Base-by-base conservation (phyloP, 495 filamentous ascomycete species). In the Xylaria castorea region DNA sequence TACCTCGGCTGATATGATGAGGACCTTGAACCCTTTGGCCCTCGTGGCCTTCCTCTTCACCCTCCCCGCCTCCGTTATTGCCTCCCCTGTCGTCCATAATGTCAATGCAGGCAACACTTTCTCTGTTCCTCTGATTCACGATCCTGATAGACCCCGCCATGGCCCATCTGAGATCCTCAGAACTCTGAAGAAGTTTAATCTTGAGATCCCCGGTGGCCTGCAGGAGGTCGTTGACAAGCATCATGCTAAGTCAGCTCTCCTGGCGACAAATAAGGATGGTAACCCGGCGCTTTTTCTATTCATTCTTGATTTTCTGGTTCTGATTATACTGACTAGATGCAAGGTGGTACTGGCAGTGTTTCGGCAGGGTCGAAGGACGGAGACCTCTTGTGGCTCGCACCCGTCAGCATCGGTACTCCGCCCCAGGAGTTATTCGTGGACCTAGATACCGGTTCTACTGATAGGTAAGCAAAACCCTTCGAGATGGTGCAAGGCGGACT, bases 381-480 rank as follows among this genome's bases (percentile, higher is more conserved):
- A 42, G 92, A 94, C 77, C 84, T 88, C 30, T 78, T 89, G 77
- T 94, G 92, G 75, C 83, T 94, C 36, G 89, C 86, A 44, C 81
- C 85, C 22, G 85, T 94, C 57, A 77, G 81, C 0, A 90, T 94
- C 75, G 93, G 93, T 30, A 91, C 88, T 1, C 92, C 93, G 32
- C 83, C 85, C 2, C 92, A 94, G 82, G 87, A 78, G 25, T 71
- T 94, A 68, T 87, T 78, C 38, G 78, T 94, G 34, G 89, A 93
- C 73, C 87, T 94, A 57, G 92, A 95, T 79, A 93, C 92, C 61
- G 93, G 92, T 1, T 93, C 91, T 22, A 83, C 90, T 32, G 92
- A 94, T 83, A 85, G 93, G 75, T 95, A 88, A 86, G 91, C 91
- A 81, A 48, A 38, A 30, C 5, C 6, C 40, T 20, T 67, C 27